These are phyloP conservation scores for Protomyces arabidopsidicola DNA, from an alignment of 1,139 yeast genomes.

Conservation along the genomic window DNA sequence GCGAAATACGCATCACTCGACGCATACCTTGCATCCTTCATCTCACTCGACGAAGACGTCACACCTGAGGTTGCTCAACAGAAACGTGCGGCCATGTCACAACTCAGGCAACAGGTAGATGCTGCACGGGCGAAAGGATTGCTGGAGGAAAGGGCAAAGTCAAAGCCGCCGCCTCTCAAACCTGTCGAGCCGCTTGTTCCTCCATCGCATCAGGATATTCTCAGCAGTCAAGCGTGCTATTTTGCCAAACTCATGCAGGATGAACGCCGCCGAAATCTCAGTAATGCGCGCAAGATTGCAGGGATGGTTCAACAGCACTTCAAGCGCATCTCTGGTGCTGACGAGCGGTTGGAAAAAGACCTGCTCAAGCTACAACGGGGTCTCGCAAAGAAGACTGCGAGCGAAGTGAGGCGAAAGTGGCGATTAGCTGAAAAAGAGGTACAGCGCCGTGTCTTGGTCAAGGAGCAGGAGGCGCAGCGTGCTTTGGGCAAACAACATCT, in stretches of 20 bases:
- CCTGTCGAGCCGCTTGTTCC: constrained; percentile 7
- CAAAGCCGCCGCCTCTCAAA: constrained; percentile 47
- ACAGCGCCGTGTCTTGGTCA: constrained; percentile 43
- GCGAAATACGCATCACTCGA: constrained; percentile 43
- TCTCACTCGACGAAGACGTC: constrained; percentile 58
- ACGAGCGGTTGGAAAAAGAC: constrained; percentile 70
- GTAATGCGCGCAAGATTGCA: constrained; percentile 69
- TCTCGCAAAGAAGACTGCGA: constrained; percentile 72
- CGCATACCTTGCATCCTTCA: constrained; percentile 50
- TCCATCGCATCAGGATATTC: constrained; percentile 55
- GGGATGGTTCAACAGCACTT: constrained; percentile 83
- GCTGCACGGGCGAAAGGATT: constrained; percentile 53
- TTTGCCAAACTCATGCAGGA: constrained; percentile 70
- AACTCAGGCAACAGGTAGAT: constrained; percentile 47
- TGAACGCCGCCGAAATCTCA: constrained; percentile 58
- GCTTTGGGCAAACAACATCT: constrained; percentile 82
- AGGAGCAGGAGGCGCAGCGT: constrained; percentile 49
- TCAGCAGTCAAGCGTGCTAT: constrained; percentile 68
- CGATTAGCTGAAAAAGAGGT: constrained; percentile 66
- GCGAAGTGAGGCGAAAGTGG: constrained; percentile 90
- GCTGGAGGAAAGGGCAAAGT: constrained; percentile 46
- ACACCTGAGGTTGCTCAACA: constrained; percentile 45
- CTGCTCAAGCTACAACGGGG: constrained; percentile 50
- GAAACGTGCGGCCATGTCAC: constrained; percentile 46
- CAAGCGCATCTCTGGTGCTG: constrained; percentile 79